A percentile compares a stretch with the other conserved stretches of the same genome.
These are phyloP conservation scores for Pseudopithomyces maydicus DNA, from an alignment of 2,329 filamentous ascomycete species.

Conservation along the genomic window DNA sequence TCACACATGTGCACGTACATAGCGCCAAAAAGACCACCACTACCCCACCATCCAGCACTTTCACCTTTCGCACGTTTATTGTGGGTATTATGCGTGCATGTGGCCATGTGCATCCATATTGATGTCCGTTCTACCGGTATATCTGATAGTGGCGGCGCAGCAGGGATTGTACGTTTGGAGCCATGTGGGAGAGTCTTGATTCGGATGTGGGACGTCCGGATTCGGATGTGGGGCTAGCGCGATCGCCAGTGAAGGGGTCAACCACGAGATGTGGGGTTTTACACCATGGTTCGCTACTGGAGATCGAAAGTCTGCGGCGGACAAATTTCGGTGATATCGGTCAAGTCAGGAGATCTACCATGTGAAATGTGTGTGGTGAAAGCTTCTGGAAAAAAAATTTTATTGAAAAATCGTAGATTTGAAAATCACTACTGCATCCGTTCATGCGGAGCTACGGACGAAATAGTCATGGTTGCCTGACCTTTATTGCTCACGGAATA, in stretches of 20 bases:
- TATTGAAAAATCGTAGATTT: too few relatives aligned
- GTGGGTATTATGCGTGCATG: background rate
- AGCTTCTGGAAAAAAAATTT: too few relatives aligned
- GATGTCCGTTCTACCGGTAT: constrained; percentile 11
- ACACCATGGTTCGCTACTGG: background rate
- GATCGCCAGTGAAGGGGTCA: background rate
- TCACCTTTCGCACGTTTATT: background rate
- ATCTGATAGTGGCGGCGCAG: constrained; percentile 2
- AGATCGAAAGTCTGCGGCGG: too few relatives aligned
- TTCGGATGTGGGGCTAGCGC: constrained; percentile 31
- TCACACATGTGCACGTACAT: background rate
- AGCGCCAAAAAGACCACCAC: background rate
- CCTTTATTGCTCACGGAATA: too few relatives aligned
- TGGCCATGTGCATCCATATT: constrained; percentile 6
- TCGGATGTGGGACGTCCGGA: constrained; percentile 13
- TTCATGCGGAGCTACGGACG: too few relatives aligned
- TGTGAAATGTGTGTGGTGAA: too few relatives aligned
- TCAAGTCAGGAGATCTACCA: too few relatives aligned
- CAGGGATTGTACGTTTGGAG: constrained; percentile 7
- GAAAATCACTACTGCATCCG: too few relatives aligned
- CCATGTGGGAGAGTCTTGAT: constrained; percentile 13
- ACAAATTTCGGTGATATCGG: too few relatives aligned
- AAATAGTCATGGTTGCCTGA: too few relatives aligned
- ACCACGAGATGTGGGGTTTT: background rate
- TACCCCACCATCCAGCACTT: constrained; percentile 15